These are phyloP conservation scores for Suillus alpinus DNA, from an alignment of 768 basidiomycete genomes.

Conservation along the genomic window DNA sequence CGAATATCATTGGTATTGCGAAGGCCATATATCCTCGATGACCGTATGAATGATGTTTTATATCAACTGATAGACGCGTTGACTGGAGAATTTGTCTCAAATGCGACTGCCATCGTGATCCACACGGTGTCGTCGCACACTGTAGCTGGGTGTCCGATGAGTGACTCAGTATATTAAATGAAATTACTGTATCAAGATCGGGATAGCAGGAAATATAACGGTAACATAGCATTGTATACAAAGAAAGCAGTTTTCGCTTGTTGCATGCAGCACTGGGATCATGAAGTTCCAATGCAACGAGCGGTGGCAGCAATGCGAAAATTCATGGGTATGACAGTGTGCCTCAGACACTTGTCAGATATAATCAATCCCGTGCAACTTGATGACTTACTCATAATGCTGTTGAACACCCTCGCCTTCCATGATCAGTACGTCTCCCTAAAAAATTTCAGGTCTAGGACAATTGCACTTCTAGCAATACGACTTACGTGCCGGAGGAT, in stretches of 20 bases:
- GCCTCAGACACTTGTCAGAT: slow-evolving; percentile 41
- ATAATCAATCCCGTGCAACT: slow-evolving; percentile 3
- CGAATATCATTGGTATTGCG: no score
- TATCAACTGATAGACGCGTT: background rate
- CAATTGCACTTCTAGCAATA: background rate
- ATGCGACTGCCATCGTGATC: background rate
- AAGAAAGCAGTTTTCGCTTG: background rate
- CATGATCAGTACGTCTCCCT: slow-evolving; percentile 83
- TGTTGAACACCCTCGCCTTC: slow-evolving; percentile 66
- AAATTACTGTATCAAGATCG: background rate
- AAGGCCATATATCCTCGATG: no score
- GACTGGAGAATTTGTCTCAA: no score
- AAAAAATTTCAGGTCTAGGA: slow-evolving; percentile 8
- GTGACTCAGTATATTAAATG: background rate
- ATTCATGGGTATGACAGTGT: slow-evolving; percentile 70
- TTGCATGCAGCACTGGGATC: slow-evolving; percentile 5
- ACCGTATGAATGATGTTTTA: no score
- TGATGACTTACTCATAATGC: slow-evolving; percentile 61
- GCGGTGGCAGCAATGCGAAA: slow-evolving; percentile 83
- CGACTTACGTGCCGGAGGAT: slow-evolving; percentile 62
- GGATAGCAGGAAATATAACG: background rate
- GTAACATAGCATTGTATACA: background rate
- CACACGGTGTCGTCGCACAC: background rate
- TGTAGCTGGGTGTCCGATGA: no score
- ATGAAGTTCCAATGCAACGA: slow-evolving; percentile 49